phyloP scores from a whole-genome alignment of 2,329 filamentous ascomycete species.

The Ceratocystis harringtonii region DNA sequence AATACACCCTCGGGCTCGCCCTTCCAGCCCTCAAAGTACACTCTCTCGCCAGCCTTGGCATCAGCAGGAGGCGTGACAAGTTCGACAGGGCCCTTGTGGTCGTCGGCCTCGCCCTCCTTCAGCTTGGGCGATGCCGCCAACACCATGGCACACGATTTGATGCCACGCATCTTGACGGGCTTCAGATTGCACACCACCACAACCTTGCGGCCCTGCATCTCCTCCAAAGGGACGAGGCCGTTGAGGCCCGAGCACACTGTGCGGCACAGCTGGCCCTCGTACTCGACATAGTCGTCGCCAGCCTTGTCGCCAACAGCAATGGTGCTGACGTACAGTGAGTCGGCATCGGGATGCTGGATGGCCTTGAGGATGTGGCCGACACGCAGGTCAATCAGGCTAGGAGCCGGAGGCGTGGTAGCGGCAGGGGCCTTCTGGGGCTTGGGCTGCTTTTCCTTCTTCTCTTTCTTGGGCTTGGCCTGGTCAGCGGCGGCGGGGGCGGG shows the following conservation, averaged over 20 bases:
- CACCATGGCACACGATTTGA: conserved; percentile 71
- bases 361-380: conserved; percentile 97
- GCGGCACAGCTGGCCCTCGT: conserved; percentile 78
- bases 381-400: conserved; percentile 79
- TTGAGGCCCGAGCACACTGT: conserved; percentile 96
- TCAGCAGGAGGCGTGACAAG: conserved; percentile 70
- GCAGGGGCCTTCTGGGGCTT: conserved; percentile 56
- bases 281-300: conserved; percentile 79
- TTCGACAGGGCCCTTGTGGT: conserved; percentile 84
- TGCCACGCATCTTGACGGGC: conserved; percentile 95
- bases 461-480: conserved; percentile 35
- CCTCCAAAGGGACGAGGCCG: conserved; percentile 76
- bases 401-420: conserved; percentile 61
- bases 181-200: conserved; percentile 96
- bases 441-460: conserved; percentile 61
- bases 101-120: conserved; percentile 66
- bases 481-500: conserved; percentile 24
- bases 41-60: conserved; percentile 67
- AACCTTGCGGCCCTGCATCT: conserved; percentile 95
- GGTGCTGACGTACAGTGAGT: conserved; percentile 88
- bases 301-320: conserved; percentile 85
- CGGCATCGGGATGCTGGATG: conserved; percentile 87
- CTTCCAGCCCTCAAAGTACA: conserved; percentile 89
- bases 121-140: conserved; percentile 78
- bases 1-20: conserved; percentile 84